phyloP scores from a whole-genome alignment of 2,329 filamentous ascomycete species.

The Diaporthe amygdali region DNA sequence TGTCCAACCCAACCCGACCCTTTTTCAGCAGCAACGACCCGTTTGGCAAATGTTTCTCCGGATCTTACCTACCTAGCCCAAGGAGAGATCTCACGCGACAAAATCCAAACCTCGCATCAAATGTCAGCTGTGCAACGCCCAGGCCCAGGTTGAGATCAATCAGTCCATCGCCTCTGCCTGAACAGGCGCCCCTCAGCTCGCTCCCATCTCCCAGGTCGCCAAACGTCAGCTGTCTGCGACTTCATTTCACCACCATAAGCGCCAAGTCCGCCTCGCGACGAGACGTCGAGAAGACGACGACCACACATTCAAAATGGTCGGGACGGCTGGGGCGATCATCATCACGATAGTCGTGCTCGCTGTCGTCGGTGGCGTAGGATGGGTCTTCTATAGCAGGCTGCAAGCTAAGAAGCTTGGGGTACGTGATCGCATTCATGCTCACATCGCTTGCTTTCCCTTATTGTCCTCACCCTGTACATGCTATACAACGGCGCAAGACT shows the following conservation, averaged over 20 bases:
- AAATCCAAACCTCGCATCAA: not conserved
- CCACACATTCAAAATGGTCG: constrained; percentile 51
- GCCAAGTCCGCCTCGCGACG: not conserved
- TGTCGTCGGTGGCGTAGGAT: constrained; percentile 62
- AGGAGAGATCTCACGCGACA: not conserved
- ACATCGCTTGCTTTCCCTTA: constrained; percentile 3
- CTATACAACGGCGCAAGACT: not conserved
- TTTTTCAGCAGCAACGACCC: constrained; percentile 1
- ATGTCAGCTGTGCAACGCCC: constrained; percentile 15
- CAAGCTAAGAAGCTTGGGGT: constrained; percentile 76
- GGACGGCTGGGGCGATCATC: constrained; percentile 70
- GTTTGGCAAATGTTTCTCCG: not conserved
- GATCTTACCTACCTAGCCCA: not conserved
- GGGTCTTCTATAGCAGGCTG: constrained; percentile 74
- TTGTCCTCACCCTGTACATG: not conserved
- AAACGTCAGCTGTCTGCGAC: not conserved
- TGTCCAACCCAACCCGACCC: not conserved
- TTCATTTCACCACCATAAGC: not conserved
- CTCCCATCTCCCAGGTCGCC: not conserved
- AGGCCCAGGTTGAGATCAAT: constrained; percentile 1
- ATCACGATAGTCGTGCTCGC: constrained; percentile 72
- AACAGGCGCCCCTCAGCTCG: not conserved
- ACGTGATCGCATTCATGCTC: constrained; percentile 37
- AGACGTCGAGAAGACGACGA: not conserved
- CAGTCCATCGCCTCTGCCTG: not conserved